Base-by-base conservation (phyloP, 805 yeast species). In the Clavispora phyllophila region DNA sequence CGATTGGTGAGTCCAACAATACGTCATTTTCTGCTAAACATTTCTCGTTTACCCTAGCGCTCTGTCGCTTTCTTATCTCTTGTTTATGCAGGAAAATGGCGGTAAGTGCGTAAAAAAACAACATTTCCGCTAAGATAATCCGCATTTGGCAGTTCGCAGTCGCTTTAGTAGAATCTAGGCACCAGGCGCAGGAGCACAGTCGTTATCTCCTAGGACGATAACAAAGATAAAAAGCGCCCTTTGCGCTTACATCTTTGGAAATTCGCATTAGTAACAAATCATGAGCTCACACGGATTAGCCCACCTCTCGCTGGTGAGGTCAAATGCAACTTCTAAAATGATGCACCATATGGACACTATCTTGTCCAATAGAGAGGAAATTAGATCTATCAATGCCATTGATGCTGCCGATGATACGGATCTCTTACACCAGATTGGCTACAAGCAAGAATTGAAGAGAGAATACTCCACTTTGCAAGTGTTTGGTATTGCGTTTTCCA, bases 351-450 rank as follows among this genome's bases (percentile, higher is more conserved):
- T 38, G 35, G 41, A 38, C 23, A 29, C 41, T 7, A 24, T 38
- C 23, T 5, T 38, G 29, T 38, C 41, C 39, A 25, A 44, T 40
- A 29, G 40, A 34, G 40, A 36, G 13, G 47, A 39, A 4, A 15
- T 40, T 5, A 37, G 44, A 12, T 25, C 37, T 5, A 35, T 44
- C 36, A 38, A 44, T 23, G 33, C 43, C 2, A 14, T 20, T 3
- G 40, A 44, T 8, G 44, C 46, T 12, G 47, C 29, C 5, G 41
- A 33, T 15, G 43, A 40, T 14, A 25, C 7, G 8, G 43, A 40
- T 19, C 43, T 40, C 14, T 24, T 40, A 18, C 35, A 34, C 28
- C 37, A 39, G n/a, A 39, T 39, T 19, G 37, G 42, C 4, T 39
- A 39, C 27, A 39, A 39, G 37, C 42, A 32, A 14, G 42, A 39